Percentiles rank a stretch among this genome's conserved stretches.
Evolutionary conservation across 192 early-diverging fungal species (phyloP).

Genomic region (Coemansia sp.): DNA sequence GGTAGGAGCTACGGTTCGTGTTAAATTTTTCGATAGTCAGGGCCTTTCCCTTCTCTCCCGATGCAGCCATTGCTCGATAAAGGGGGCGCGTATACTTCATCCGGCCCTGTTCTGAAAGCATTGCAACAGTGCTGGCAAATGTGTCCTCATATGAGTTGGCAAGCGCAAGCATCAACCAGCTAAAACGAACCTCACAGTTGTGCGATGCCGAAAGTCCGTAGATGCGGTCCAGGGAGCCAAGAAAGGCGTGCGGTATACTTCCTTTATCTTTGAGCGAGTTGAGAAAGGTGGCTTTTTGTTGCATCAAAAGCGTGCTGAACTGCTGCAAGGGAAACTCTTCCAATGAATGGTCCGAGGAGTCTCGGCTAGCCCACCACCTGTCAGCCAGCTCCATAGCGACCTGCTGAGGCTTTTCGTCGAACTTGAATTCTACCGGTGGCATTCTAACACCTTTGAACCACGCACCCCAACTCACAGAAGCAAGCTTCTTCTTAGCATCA

Average conservation of each 20-base stretch:
- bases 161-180: slow-evolving; percentile 86
- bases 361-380: slow-evolving; percentile 63
- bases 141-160: slow-evolving; percentile 72
- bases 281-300: slow-evolving; percentile 85
- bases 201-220: slow-evolving; percentile 49
- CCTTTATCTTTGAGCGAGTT: slow-evolving; percentile 71
- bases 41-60: slow-evolving; percentile 59
- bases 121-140: slow-evolving; percentile 70
- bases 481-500: slow-evolving; percentile 69
- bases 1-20: slow-evolving; percentile 76
- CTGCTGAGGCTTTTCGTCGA: slow-evolving; percentile 79
- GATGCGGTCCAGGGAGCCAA: slow-evolving; percentile 64
- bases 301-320: slow-evolving; percentile 64
- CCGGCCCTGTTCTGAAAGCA: slow-evolving; percentile 85
- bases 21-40: slow-evolving; percentile 72
- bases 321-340: neutral
- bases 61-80: slow-evolving; percentile 61
- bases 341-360: slow-evolving; percentile 17
- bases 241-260: slow-evolving; percentile 58
- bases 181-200: slow-evolving; percentile 86
- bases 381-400: slow-evolving; percentile 76
- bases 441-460: slow-evolving; percentile 90
- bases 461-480: slow-evolving; percentile 84
- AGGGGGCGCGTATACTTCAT: slow-evolving; percentile 94
- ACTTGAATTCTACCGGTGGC: slow-evolving; percentile 83